Percentiles rank a stretch among this genome's conserved stretches.
These are phyloP conservation scores for Colletotrichum truncatum DNA, from an alignment of 2,329 filamentous ascomycete species.

Conservation along the genomic window DNA sequence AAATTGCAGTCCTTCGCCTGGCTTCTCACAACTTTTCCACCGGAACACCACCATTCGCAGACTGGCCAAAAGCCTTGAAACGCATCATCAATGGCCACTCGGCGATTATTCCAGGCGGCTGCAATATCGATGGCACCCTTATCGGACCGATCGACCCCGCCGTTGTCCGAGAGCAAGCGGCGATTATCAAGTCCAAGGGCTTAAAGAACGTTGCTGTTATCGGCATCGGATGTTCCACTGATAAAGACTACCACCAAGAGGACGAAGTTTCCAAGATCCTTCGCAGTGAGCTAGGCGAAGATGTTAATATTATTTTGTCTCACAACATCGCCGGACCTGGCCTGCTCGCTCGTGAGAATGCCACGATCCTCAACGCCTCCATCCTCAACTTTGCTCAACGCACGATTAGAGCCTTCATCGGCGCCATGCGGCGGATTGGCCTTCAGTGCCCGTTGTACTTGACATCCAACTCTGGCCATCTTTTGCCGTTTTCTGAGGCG, in stretches of 20 bases:
- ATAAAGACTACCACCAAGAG: slow-evolving; percentile 62
- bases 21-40: slow-evolving; percentile 61
- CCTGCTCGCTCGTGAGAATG: slow-evolving; percentile 61
- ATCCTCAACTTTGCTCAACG: slow-evolving; percentile 55
- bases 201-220: slow-evolving; percentile 59
- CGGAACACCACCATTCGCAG: slow-evolving; percentile 58
- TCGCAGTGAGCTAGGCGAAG: slow-evolving; percentile 47
- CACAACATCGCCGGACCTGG: slow-evolving; percentile 46
- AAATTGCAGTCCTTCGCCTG: slow-evolving; percentile 63
- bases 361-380: slow-evolving; percentile 61
- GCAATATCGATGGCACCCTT: slow-evolving; percentile 34
- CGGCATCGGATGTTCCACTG: slow-evolving; percentile 67
- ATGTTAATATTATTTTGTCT: slow-evolving; percentile 38
- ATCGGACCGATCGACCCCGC: slow-evolving; percentile 29
- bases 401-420: slow-evolving; percentile 55
- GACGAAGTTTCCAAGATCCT: slow-evolving; percentile 57
- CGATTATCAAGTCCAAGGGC: slow-evolving; percentile 34
- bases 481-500: slow-evolving; percentile 33
- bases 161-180: slow-evolving; percentile 28
- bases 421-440: slow-evolving; percentile 51
- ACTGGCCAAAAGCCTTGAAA: slow-evolving; percentile 61
- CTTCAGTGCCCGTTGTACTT: slow-evolving; percentile 53
- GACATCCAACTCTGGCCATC: slow-evolving; percentile 58
- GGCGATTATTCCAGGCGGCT: slow-evolving; percentile 32
- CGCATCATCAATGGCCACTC: slow-evolving; percentile 34